Percentiles rank a stretch among this genome's conserved stretches.
Conservation (phyloP, 768 basidiomycete species). For the Collybia mongolica region DNA sequence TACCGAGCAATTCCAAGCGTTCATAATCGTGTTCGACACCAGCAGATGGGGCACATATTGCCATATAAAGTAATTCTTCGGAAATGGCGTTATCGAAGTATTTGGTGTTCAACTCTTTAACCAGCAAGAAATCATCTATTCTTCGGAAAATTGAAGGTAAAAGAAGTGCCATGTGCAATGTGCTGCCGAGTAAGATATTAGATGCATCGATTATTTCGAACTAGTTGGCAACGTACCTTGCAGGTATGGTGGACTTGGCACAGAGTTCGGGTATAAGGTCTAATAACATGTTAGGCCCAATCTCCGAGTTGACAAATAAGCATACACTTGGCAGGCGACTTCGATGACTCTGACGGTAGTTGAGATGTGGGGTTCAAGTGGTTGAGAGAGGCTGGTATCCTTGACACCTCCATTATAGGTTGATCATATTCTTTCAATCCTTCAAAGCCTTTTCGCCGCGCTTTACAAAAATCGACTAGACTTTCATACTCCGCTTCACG, state of each 20-base stretch:
- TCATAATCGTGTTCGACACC: conserved; percentile 78
- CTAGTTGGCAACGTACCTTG: conserved; percentile 47
- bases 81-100: conserved; percentile 63
- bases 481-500: conserved; percentile 59
- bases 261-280: conserved; percentile 87
- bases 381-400: conserved; percentile 50
- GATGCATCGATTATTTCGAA: not conserved
- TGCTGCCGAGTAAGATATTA: conserved; percentile 35
- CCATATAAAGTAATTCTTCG: conserved; percentile 59
- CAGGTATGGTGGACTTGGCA: conserved; percentile 67
- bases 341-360: conserved; percentile 33
- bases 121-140: conserved; percentile 72
- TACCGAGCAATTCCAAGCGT: conserved; percentile 80
- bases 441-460: conserved; percentile 58
- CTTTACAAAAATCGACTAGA: conserved; percentile 67
- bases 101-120: conserved; percentile 74
- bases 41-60: conserved; percentile 70
- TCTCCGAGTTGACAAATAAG: not conserved
- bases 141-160: conserved; percentile 73
- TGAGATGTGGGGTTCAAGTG: conserved; percentile 56
- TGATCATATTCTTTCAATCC: conserved; percentile 62
- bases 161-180: conserved; percentile 63
- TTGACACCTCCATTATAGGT: conserved; percentile 69
- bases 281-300: conserved; percentile 22
- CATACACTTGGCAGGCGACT: conserved; percentile 58